Evolutionary conservation across 768 basidiomycete species (phyloP).

Genomic region (Trametes meyenii): DNA sequence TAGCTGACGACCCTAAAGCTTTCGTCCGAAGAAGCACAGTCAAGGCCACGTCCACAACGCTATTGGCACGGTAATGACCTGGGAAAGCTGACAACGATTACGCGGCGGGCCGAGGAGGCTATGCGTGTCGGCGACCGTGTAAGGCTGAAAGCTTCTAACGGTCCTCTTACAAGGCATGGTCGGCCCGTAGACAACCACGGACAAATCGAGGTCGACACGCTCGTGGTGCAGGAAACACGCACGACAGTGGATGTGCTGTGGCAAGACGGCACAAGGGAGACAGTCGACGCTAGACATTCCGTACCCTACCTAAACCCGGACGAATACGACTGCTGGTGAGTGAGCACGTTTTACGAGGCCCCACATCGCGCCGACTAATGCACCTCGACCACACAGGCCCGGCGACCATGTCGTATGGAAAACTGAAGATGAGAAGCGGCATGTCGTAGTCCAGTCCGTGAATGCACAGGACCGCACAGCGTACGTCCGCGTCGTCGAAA

Average conservation of each 20-base stretch:
- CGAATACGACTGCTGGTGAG: slow-evolving; percentile 90
- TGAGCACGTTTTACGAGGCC: neutral
- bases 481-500: slow-evolving; percentile 59
- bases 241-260: slow-evolving; percentile 78
- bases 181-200: slow-evolving; percentile 48
- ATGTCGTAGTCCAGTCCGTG: slow-evolving; percentile 80
- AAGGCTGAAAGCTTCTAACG: slow-evolving; percentile 52
- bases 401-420: slow-evolving; percentile 90
- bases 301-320: slow-evolving; percentile 87
- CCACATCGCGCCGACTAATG: neutral
- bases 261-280: slow-evolving; percentile 82
- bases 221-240: slow-evolving; percentile 69
- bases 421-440: slow-evolving; percentile 63
- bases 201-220: slow-evolving; percentile 54
- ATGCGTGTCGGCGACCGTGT: slow-evolving; percentile 79
- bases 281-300: slow-evolving; percentile 59
- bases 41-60: slow-evolving; percentile 64
- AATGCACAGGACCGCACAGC: slow-evolving; percentile 75
- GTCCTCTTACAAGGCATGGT: slow-evolving; percentile 65
- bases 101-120: slow-evolving; percentile 59
- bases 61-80: slow-evolving; percentile 77
- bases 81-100: slow-evolving; percentile 62
- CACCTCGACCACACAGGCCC: slow-evolving; percentile 56
- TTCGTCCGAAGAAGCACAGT: slow-evolving; percentile 54
- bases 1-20: slow-evolving; percentile 48